Conservation (phyloP, 208 protist genomes). For the Strigomonas galati region DNA sequence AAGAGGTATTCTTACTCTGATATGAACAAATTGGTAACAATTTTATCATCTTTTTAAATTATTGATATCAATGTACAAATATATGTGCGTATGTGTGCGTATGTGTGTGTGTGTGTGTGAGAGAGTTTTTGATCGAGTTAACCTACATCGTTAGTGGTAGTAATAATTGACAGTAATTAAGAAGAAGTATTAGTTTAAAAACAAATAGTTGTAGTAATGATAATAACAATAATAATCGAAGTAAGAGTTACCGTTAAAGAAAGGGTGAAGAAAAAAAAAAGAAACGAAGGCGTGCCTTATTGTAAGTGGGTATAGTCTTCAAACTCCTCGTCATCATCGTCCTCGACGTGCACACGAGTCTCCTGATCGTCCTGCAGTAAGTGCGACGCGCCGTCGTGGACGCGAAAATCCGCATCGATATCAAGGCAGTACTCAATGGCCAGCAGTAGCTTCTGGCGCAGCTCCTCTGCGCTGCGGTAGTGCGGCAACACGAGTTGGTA, state of each 20-base stretch:
- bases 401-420: constrained; percentile 94
- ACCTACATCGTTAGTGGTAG: too few species aligned
- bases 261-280: constrained; percentile 14
- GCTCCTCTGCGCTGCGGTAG: constrained; percentile 86
- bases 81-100: too few species aligned
- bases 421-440: constrained; percentile 94
- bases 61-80: too few species aligned
- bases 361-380: constrained; percentile 41
- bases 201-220: too few species aligned
- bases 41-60: too few species aligned
- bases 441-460: constrained; percentile 92
- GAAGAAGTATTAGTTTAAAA: too few species aligned
- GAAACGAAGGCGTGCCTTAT: constrained; percentile 11
- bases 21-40: too few species aligned
- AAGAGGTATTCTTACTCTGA: too few species aligned
- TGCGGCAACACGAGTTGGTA: constrained; percentile 92
- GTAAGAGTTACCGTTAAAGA: too few species aligned
- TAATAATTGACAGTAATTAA: too few species aligned
- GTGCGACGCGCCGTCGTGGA: constrained; percentile 60
- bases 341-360: constrained; percentile 47
- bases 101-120: too few species aligned
- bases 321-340: constrained; percentile 78
- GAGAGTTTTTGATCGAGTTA: too few species aligned
- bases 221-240: background rate
- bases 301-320: constrained; percentile 89